Conservation (phyloP, 75 land plant species). For the Picea glauca region DNA sequence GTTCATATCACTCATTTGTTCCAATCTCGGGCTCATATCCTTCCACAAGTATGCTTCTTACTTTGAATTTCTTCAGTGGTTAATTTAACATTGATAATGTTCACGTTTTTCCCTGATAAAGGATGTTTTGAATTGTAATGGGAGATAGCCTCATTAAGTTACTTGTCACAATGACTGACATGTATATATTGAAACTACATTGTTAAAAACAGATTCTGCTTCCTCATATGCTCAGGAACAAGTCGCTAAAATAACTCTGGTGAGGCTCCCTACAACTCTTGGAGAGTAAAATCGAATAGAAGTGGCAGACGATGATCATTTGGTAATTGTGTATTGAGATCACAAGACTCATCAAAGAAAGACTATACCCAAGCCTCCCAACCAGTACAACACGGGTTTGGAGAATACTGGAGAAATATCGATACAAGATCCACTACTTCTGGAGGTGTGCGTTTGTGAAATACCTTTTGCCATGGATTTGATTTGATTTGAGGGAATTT, state of each 20-base stretch:
- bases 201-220: neutral
- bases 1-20: too few relatives aligned
- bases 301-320: slow-evolving; percentile 87
- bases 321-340: slow-evolving; percentile 73
- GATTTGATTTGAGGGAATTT: slow-evolving; percentile 87
- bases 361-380: slow-evolving; percentile 75
- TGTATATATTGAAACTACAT: neutral
- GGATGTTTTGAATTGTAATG: neutral
- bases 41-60: slow-evolving; percentile 94
- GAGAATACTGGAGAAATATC: slow-evolving; percentile 83
- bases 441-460: slow-evolving; percentile 88
- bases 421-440: slow-evolving; percentile 90
- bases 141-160: slow-evolving; percentile 10
- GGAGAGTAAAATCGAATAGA: slow-evolving; percentile 69
- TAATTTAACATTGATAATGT: neutral
- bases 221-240: slow-evolving; percentile 39
- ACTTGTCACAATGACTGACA: neutral
- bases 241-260: slow-evolving; percentile 63
- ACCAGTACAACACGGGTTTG: slow-evolving; percentile 86
- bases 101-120: neutral
- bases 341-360: slow-evolving; percentile 85
- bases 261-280: slow-evolving; percentile 55
- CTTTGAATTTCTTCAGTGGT: slow-evolving; percentile 32
- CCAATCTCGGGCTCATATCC: slow-evolving; percentile 84
- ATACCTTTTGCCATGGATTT: slow-evolving; percentile 95